Conservation (phyloP, 352 stramenopile genomes). For the Globisporangium cylindrosporum region DNA sequence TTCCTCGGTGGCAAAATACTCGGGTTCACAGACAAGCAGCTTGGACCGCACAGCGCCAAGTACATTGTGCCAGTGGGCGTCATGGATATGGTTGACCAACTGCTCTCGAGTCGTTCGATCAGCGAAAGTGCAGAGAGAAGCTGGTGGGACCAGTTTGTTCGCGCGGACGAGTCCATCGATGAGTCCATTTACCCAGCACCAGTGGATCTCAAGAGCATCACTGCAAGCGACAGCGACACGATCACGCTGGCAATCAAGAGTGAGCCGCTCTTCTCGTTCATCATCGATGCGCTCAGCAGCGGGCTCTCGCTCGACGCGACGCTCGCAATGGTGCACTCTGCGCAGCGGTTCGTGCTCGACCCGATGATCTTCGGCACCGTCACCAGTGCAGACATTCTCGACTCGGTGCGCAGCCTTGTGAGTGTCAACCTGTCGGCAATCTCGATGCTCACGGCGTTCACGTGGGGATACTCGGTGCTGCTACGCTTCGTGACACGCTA, state of each 20-base stretch:
- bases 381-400: conserved; percentile 21
- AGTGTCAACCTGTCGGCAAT: conserved; percentile 36
- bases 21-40: conserved; percentile 15
- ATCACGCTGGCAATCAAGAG: conserved; percentile 30
- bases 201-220: conserved; percentile 14
- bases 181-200: conserved; percentile 11
- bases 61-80: conserved; percentile 27
- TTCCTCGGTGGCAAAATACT: conserved; percentile 20
- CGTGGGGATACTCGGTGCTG: conserved; percentile 44
- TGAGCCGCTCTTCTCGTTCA: conserved; percentile 34
- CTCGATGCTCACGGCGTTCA: conserved; percentile 27
- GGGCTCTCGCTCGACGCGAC: conserved; percentile 27
- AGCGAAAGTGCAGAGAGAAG: background rate
- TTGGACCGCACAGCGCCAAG: conserved; percentile 15
- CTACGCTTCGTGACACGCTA: conserved; percentile 36
- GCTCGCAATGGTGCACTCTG: conserved; percentile 34
- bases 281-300: conserved; percentile 28
- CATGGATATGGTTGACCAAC: conserved; percentile 40
- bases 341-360: conserved; percentile 30
- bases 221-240: conserved; percentile 4
- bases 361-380: conserved; percentile 16
- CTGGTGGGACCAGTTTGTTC: conserved; percentile 36
- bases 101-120: conserved; percentile 25
- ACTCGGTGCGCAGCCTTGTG: conserved; percentile 32
- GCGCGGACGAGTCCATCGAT: conserved; percentile 27